Conservation (phyloP, 2,329 filamentous ascomycete genomes). For the Scorias spongiosa region DNA sequence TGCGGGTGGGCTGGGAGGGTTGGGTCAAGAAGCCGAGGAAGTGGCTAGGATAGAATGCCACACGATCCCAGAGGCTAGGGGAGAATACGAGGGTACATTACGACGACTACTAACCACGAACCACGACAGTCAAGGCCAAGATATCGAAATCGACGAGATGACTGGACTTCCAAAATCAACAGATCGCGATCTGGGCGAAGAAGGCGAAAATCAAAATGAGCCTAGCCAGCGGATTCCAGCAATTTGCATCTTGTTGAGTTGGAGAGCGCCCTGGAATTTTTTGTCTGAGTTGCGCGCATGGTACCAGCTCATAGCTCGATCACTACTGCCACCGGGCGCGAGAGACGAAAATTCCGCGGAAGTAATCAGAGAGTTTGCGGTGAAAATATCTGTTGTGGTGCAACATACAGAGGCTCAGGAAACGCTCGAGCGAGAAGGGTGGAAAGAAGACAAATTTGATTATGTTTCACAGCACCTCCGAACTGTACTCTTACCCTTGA, state of each 20-base stretch:
- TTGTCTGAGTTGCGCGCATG: slow-evolving; percentile 76
- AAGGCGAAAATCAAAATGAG: slow-evolving; percentile 2
- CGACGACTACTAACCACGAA: slow-evolving; percentile 11
- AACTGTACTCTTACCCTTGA: slow-evolving; percentile 63
- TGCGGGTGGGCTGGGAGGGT: slow-evolving; percentile 12
- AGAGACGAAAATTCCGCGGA: slow-evolving; percentile 52
- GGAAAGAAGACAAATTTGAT: slow-evolving; percentile 95
- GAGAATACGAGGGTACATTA: slow-evolving; percentile 15
- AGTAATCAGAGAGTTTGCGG: slow-evolving; percentile 75
- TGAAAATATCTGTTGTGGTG: slow-evolving; percentile 87
- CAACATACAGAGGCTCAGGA: slow-evolving; percentile 93
- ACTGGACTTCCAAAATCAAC: not conserved
- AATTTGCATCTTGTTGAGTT: slow-evolving; percentile 82
- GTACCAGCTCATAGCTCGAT: slow-evolving; percentile 64
- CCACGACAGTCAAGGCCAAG: slow-evolving; percentile 3
- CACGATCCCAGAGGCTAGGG: slow-evolving; percentile 16
- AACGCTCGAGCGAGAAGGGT: slow-evolving; percentile 72
- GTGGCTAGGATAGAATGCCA: slow-evolving; percentile 17
- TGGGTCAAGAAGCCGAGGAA: slow-evolving; percentile 19
- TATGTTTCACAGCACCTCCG: slow-evolving; percentile 86
- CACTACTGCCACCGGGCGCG: slow-evolving; percentile 56
- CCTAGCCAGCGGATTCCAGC: slow-evolving; percentile 8
- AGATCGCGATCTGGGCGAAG: slow-evolving; percentile 3
- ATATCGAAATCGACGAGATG: slow-evolving; percentile 3
- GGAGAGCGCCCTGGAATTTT: slow-evolving; percentile 89